Evolutionary conservation across 441 rosid genomes (phyloP).

Genomic region (Pelargonium australe): DNA sequence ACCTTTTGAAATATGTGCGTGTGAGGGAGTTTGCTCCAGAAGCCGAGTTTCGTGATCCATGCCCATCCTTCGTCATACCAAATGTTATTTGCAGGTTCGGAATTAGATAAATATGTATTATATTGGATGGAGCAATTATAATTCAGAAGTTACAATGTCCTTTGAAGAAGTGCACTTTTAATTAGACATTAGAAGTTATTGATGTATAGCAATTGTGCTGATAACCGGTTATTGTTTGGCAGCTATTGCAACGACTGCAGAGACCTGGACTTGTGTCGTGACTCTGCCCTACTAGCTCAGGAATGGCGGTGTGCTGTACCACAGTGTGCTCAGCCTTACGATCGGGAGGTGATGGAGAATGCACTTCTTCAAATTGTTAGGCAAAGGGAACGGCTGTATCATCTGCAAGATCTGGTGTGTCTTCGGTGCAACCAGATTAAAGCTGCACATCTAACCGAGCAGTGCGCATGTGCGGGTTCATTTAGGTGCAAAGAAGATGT

Average conservation of each 20-base stretch:
- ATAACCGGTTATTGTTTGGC: constrained; percentile 25
- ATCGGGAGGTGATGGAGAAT: constrained; percentile 74
- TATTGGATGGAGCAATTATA: not conserved
- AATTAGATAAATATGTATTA: not conserved
- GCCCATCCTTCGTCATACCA: constrained; percentile 68
- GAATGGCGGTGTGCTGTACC: constrained; percentile 86
- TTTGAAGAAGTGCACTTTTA: not conserved
- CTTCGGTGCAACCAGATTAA: constrained; percentile 82
- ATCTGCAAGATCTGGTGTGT: constrained; percentile 84
- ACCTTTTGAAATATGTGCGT: constrained; percentile 65
- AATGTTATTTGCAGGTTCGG: constrained; percentile 87
- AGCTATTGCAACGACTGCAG: constrained; percentile 93
- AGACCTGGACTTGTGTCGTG: constrained; percentile 85
- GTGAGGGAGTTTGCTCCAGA: constrained; percentile 83
- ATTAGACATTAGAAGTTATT: not conserved
- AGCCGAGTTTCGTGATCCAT: constrained; percentile 69
- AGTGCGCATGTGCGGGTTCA: constrained; percentile 76
- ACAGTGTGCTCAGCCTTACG: constrained; percentile 84
- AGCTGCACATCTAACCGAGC: constrained; percentile 79
- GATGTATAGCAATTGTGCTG: constrained; percentile 8
- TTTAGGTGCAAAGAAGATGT: constrained; percentile 66
- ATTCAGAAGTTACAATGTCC: not conserved
- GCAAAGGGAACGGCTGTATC: constrained; percentile 74
- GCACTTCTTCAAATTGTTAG: constrained; percentile 77
- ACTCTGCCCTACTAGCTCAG: constrained; percentile 52